Conservation (phyloP, 371 early-diverging fungal species). For the Blyttiomyces sp. region DNA sequence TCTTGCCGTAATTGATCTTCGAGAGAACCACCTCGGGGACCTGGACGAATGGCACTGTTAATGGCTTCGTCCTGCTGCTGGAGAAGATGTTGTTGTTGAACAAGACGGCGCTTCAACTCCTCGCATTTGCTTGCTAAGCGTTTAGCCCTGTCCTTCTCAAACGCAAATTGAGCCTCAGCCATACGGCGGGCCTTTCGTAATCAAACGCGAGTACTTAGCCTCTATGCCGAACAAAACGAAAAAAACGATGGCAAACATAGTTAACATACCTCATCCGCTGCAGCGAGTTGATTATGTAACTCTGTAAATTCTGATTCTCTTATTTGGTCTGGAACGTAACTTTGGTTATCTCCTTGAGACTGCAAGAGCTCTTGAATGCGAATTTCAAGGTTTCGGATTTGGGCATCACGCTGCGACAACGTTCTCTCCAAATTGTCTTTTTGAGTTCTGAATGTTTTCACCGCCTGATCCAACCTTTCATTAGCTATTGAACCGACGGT, state of each 20-base stretch:
- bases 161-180: constrained; percentile 11
- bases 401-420: constrained; percentile 12
- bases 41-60: constrained; percentile 25
- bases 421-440: constrained; percentile 15
- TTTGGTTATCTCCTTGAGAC: background rate
- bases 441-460: constrained; percentile 7
- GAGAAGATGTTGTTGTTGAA: constrained; percentile 12
- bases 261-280: constrained; percentile 16
- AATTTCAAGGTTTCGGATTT: constrained; percentile 20
- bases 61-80: constrained; percentile 27
- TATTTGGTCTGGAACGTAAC: constrained; percentile 19
- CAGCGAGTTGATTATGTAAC: constrained; percentile 9
- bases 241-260: background rate
- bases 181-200: constrained; percentile 4
- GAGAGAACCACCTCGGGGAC: constrained; percentile 5
- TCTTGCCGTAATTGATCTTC: constrained; percentile 20
- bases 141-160: constrained; percentile 20
- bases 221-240: background rate
- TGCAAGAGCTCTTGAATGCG: constrained; percentile 29
- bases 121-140: constrained; percentile 7
- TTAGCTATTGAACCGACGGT: background rate
- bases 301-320: no score
- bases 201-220: background rate
- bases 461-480: constrained; percentile 14
- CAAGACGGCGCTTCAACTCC: constrained; percentile 21